Percentiles rank a stretch among this genome's conserved stretches.
phyloP scores from a whole-genome alignment of 2,329 filamentous ascomycete species.

The Trichoderma harzianum region DNA sequence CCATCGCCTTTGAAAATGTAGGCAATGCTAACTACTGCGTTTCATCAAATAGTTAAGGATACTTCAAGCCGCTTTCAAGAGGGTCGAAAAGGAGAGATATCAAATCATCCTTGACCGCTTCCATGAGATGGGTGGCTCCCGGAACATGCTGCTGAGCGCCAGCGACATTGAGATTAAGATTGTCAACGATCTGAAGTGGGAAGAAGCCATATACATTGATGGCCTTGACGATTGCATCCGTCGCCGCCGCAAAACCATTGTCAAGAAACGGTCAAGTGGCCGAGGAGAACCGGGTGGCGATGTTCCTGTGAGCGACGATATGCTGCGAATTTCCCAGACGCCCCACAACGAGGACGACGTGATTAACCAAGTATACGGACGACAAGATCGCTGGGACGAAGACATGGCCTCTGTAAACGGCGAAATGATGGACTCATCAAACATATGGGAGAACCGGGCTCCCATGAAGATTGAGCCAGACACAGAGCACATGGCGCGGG shows the following conservation, averaged over 20 bases:
- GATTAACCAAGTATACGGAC: conserved; percentile 33
- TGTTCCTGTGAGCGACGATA: conserved; percentile 39
- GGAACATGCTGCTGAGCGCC: conserved; percentile 47
- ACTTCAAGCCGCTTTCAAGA: conserved; percentile 39
- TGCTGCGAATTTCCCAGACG: conserved; percentile 36
- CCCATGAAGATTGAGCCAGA: conserved; percentile 30
- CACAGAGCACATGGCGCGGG: conserved; percentile 22
- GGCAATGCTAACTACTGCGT: not conserved
- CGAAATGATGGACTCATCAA: conserved; percentile 29
- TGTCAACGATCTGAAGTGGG: conserved; percentile 41
- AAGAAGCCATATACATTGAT: conserved; percentile 40
- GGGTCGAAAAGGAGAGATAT: conserved; percentile 44
- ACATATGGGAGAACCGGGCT: conserved; percentile 29
- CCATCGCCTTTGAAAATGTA: not conserved
- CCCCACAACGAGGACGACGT: conserved; percentile 33
- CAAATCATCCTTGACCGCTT: conserved; percentile 42
- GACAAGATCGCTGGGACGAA: conserved; percentile 28
- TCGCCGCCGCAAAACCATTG: conserved; percentile 41
- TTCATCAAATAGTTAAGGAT: conserved; percentile 35
- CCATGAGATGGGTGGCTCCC: conserved; percentile 48
- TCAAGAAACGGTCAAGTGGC: conserved; percentile 27
- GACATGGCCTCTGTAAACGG: conserved; percentile 23
- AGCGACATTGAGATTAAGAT: conserved; percentile 50
- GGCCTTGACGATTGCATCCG: conserved; percentile 36
- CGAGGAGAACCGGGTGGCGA: conserved; percentile 26